Conservation (phyloP, 176 grass and related monocot genomes). For the Oryza brachyantha region DNA sequence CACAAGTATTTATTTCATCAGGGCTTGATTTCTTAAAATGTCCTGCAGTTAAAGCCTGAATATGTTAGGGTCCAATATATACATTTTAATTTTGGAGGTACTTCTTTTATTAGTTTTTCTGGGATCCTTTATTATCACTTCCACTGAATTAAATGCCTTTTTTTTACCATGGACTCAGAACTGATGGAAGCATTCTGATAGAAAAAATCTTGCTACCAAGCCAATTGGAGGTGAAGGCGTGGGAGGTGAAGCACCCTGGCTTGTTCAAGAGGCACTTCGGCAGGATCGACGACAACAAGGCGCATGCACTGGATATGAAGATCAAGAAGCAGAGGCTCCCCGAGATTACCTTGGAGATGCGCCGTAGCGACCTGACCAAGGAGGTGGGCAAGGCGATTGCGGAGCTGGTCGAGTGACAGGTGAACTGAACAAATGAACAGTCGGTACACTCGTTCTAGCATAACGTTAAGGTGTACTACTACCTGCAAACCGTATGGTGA, state of each 20-base stretch:
- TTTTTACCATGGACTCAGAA: no score
- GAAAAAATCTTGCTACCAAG: no score
- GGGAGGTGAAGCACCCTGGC: not conserved
- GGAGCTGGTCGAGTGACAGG: slow-evolving; percentile 9
- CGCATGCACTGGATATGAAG: slow-evolving; percentile 35
- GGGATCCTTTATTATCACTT: no score
- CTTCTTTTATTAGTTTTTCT: no score
- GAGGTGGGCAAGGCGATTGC: slow-evolving; percentile 39
- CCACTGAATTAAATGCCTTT: no score
- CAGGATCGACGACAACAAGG: slow-evolving; percentile 39
- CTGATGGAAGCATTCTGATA: no score
- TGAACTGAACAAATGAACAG: not conserved
- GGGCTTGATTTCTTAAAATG: no score
- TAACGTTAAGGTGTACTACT: not conserved
- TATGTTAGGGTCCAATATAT: no score
- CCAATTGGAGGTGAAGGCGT: slow-evolving; percentile 19
- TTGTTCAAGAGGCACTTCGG: slow-evolving; percentile 44
- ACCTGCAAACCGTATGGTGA: not conserved
- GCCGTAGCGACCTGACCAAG: slow-evolving; percentile 12
- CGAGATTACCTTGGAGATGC: slow-evolving; percentile 19
- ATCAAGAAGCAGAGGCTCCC: slow-evolving; percentile 43
- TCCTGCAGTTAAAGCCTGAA: no score
- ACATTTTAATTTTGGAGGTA: no score
- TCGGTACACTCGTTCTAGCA: not conserved
- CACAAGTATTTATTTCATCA: no score